Evolutionary conservation across 2,329 filamentous ascomycete genomes (phyloP).

Genomic region (Fusarium robinianum): DNA sequence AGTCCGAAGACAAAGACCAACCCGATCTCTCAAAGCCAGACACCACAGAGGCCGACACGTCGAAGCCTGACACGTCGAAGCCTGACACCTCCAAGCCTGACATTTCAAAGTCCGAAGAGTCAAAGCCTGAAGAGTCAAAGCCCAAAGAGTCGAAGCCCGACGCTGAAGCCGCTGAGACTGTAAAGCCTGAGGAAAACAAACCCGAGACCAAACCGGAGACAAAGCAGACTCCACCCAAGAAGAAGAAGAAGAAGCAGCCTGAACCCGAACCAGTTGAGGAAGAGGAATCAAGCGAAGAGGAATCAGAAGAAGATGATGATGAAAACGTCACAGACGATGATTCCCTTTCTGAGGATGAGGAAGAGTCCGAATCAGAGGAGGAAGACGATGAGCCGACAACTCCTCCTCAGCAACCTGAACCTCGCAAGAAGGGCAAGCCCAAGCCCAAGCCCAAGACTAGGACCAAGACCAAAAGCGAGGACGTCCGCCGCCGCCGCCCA

Average conservation of each 20-base stretch:
- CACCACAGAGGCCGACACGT: slow-evolving; percentile 15
- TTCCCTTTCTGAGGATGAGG: slow-evolving; percentile 26
- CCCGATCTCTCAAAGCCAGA: slow-evolving; percentile 12
- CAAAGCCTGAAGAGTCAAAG: slow-evolving; percentile 15
- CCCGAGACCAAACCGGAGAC: slow-evolving; percentile 14
- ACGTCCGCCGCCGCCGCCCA: slow-evolving; percentile 23
- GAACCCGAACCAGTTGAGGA: slow-evolving; percentile 8
- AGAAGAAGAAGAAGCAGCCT: slow-evolving; percentile 1
- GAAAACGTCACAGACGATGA: slow-evolving; percentile 29
- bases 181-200: slow-evolving; percentile 5
- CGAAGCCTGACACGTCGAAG: slow-evolving; percentile 7
- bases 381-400: slow-evolving; percentile 34
- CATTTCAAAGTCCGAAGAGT: slow-evolving; percentile 8
- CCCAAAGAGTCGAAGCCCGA: slow-evolving; percentile 17
- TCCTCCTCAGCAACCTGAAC: slow-evolving; percentile 24
- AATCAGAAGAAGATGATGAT: slow-evolving; percentile 14
- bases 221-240: background rate
- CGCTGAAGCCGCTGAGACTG: background rate
- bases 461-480: slow-evolving; percentile 14
- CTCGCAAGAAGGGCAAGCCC: slow-evolving; percentile 2
- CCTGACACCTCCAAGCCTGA: slow-evolving; percentile 5
- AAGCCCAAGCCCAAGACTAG: slow-evolving; percentile 9
- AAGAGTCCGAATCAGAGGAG: slow-evolving; percentile 31
- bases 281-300: slow-evolving; percentile 10
- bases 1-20: slow-evolving; percentile 3